Base-by-base conservation (phyloP, 306 rosid genomes). In the Lathyrus aphaca region DNA sequence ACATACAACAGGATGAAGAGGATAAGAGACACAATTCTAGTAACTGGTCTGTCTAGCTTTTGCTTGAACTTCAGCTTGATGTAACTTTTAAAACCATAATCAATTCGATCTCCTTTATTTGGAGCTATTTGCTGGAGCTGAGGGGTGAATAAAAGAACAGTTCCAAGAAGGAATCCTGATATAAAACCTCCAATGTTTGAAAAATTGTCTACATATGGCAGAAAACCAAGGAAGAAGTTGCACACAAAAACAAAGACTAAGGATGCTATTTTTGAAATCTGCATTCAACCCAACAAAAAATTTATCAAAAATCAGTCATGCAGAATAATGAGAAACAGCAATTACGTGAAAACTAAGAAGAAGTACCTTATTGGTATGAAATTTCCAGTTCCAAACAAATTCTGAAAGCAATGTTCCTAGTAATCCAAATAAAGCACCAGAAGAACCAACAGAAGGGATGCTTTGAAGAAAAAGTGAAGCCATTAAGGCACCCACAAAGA, bases 131-230 rank as follows among this genome's bases (percentile, higher is more conserved):
- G 74, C 15, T 65, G 74, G 66, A 73, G 72, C 81, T 80, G 78
- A 46, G 88, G 88, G 60, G 77, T 68, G 73, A 83, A 75, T 61
- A 88, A 59, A 74, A 90, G 80, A 65, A 74, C 82, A 38, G 88
- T 85, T 74, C 96, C 97, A 8, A 94, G 92, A 57, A 94, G 96
- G 77, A 86, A 76, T 25, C 98, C 98, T n/a, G 97, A 81, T 66
- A 84, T 38, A 66, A 90, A 85, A 57, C 97, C 98, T 48, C 97
- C 96, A 45, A 81, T 68, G 86, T 68, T 90, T 23, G 98, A 73
- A 66, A 86, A 94, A 46, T 94, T 94, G 81, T 94, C 84, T 9
- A 84, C 82, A 50, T 85, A 90, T 32, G 97, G 98, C 66, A 90
- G 86, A 74, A 94, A 80, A 39, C 98, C 97, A 48, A 88, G 87